These are phyloP conservation scores for Lyophyllum semitale DNA, from an alignment of 768 basidiomycete species.

Conservation along the genomic window DNA sequence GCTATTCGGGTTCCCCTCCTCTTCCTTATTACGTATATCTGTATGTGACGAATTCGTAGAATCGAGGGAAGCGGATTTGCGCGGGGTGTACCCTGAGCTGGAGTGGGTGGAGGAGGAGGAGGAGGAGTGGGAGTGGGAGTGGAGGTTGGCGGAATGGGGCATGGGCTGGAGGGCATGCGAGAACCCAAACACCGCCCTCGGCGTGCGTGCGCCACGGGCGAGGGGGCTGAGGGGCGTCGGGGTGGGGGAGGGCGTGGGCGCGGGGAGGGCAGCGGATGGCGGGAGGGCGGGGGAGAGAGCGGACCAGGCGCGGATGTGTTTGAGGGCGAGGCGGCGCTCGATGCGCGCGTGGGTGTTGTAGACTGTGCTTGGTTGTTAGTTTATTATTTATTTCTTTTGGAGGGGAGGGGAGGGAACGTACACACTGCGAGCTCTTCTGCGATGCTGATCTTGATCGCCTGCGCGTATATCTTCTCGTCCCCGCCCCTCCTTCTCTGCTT, in stretches of 20 bases:
- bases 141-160: conserved; percentile 1
- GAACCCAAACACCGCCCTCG: conserved; percentile 10
- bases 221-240: conserved; percentile 2
- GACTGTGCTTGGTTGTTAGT: conserved; percentile 39
- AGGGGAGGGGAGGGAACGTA: conserved; percentile 32
- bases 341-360: conserved; percentile 81
- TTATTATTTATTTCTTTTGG: too few species aligned
- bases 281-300: conserved; percentile 43
- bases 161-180: conserved; percentile 16
- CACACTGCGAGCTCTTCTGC: conserved; percentile 79
- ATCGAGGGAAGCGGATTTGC: background rate
- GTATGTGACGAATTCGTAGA: background rate
- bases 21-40: background rate
- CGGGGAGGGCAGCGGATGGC: conserved; percentile 7
- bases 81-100: too few species aligned
- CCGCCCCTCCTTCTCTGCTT: conserved; percentile 63
- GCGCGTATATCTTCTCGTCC: conserved; percentile 49
- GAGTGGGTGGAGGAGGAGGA: background rate
- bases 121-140: background rate
- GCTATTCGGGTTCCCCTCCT: conserved; percentile 3
- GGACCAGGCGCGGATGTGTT: conserved; percentile 59
- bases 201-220: background rate
- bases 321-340: conserved; percentile 49
- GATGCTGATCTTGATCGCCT: conserved; percentile 63
- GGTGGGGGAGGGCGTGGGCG: conserved; percentile 2